Evolutionary conservation across 2,329 filamentous ascomycete genomes (phyloP), one percentile per base, ranked within the genome.

Genomic region (Fusarium hainanense): DNA sequence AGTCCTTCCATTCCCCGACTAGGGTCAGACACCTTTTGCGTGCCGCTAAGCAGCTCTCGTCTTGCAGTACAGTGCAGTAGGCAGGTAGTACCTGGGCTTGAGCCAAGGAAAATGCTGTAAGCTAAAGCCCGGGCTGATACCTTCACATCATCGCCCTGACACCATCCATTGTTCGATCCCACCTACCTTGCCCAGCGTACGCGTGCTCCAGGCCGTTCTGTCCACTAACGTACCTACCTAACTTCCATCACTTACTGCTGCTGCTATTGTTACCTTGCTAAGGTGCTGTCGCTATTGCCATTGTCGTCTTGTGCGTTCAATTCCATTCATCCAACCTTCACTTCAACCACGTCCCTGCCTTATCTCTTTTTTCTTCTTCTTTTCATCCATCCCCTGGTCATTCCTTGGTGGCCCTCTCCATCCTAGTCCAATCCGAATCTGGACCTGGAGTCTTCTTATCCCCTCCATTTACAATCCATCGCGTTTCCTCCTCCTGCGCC

Each of bases 1-100:
- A 60, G 70, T 68, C 62, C 69, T 68, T 74, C 57, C 68, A 66
- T 66, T 66, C 49, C 49, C 66, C 56, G 66, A 67, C 72, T 62
- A 62, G 68, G 70, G 65, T 65, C 68, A 59, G 49, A 69, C 68
- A 63, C 57, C 66, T 66, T 66, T 56, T 70, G 59, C 62, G 60
- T 73, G 62, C 67, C 58, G 63, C 70, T 72, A 72, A 58, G 68
- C 58, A 68, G 40, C 54, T 65, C 68, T 70, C 49, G 43, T 59
- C 59, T 70, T 63, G 69, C 49, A 56, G 49, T n/a, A 37, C 65
- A 58, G 43, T 59, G 32, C 58, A 50, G 61, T 49, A 64, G 61
- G 60, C 58, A 63, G 43, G 43, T 49, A 41, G 37, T 72, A 64
- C 61, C 61, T 72, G 49, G 49, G 49, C 49, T 51, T 30, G 54